Conservation (phyloP, 345 rosid species). For the Ceriops zippeliana region DNA sequence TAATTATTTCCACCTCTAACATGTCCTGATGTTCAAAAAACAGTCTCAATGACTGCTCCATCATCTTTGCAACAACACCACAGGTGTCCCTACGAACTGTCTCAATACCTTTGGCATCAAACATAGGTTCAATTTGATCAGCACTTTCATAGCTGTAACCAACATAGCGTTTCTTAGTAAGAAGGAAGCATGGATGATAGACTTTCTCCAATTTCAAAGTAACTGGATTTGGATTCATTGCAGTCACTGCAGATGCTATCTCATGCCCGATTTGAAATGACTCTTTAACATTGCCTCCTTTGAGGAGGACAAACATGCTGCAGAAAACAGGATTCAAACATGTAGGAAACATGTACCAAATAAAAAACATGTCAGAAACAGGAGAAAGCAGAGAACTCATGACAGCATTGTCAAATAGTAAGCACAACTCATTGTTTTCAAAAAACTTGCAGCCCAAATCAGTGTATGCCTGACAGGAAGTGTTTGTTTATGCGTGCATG, state of each 20-base stretch:
- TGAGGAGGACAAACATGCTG: slow-evolving; percentile 95
- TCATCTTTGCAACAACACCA: slow-evolving; percentile 70
- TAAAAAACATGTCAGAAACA: slow-evolving; percentile 7
- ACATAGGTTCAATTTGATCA: slow-evolving; percentile 63
- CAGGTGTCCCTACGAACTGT: slow-evolving; percentile 96
- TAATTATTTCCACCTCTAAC: slow-evolving; percentile 42
- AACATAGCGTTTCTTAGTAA: slow-evolving; percentile 92
- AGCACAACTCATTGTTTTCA: background rate
- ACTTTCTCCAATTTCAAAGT: slow-evolving; percentile 96
- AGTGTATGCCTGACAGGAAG: background rate
- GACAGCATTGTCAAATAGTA: background rate
- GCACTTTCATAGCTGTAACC: slow-evolving; percentile 90
- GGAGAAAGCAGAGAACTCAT: background rate
- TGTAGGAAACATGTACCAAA: background rate
- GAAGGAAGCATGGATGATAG: slow-evolving; percentile 86
- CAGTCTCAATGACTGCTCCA: slow-evolving; percentile 86
- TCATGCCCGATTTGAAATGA: slow-evolving; percentile 70
- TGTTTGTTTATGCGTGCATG: background rate
- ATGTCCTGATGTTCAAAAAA: slow-evolving; percentile 69
- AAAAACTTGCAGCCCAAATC: background rate
- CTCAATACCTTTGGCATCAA: slow-evolving; percentile 98
- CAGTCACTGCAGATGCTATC: slow-evolving; percentile 81
- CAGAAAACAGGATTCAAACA: slow-evolving; percentile 22
- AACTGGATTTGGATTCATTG: slow-evolving; percentile 90
- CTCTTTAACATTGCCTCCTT: slow-evolving; percentile 68